phyloP scores from a whole-genome alignment of 805 yeast genomes.

The Ogataea paraovalis region DNA sequence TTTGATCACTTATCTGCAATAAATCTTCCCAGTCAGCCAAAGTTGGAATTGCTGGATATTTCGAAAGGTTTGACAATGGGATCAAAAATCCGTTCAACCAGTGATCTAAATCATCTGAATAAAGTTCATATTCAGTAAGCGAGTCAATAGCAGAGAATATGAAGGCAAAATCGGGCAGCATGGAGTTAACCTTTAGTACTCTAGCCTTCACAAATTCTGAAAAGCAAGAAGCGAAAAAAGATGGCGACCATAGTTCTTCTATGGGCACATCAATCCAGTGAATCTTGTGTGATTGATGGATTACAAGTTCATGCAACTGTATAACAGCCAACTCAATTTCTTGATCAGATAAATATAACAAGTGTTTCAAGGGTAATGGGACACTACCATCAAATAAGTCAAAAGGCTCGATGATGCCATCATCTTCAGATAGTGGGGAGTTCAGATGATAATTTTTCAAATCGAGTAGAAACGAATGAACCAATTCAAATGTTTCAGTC shows the following conservation, averaged over 20 bases:
- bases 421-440: not conserved
- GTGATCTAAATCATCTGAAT: slow-evolving; percentile 8
- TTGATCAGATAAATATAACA: not conserved
- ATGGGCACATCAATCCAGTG: not conserved
- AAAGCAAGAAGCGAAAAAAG: slow-evolving; percentile 5
- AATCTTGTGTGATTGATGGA: not conserved
- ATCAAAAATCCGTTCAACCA: slow-evolving; percentile 23
- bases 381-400: not conserved
- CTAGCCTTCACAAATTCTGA: slow-evolving; percentile 20
- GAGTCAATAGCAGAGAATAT: not conserved
- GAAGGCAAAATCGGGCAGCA: slow-evolving; percentile 10
- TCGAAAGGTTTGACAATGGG: slow-evolving; percentile 19
- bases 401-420: not conserved
- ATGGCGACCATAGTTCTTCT: not conserved
- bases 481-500: not conserved
- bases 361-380: not conserved
- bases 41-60: slow-evolving; percentile 8
- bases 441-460: not conserved
- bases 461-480: not conserved
- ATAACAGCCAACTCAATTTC: not conserved
- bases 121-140: slow-evolving; percentile 1
- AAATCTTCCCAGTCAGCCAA: slow-evolving; percentile 20
- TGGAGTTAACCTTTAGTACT: slow-evolving; percentile 16
- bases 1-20: slow-evolving; percentile 15
- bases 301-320: not conserved